Percentiles rank a stretch among this genome's conserved stretches.
phyloP scores from a whole-genome alignment of 2,329 filamentous ascomycete genomes.

The Apiospora phragmitis region DNA sequence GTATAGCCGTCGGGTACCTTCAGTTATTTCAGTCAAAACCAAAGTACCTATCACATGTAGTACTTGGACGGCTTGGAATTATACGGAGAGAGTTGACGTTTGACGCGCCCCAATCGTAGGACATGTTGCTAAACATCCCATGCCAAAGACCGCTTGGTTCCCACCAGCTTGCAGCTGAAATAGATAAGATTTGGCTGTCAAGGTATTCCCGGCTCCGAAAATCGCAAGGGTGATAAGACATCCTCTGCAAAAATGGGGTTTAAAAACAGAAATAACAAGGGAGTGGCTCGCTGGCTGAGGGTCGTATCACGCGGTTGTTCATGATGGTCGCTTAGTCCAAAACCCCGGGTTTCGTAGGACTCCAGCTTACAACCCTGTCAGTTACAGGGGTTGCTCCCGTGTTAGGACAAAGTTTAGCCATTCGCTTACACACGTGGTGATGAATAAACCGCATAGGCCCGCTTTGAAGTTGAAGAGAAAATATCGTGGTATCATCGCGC shows the following conservation, averaged over 20 bases:
- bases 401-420: background rate
- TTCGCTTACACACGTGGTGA: background rate
- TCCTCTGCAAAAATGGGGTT: background rate
- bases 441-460: background rate
- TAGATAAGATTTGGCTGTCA: background rate
- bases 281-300: background rate
- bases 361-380: too few species aligned
- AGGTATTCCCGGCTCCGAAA: background rate
- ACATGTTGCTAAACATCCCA: too few species aligned
- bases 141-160: background rate
- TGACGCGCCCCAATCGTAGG: too few species aligned
- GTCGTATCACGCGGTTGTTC: background rate
- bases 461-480: background rate
- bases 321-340: background rate
- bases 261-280: background rate
- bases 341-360: background rate
- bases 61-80: too few species aligned
- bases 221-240: background rate
- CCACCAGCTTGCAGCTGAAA: background rate
- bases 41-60: too few species aligned
- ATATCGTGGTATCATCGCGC: background rate
- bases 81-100: too few species aligned
- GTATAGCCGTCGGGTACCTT: too few species aligned
- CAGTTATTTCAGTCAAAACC: too few species aligned
- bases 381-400: too few species aligned